A percentile compares a stretch with the other conserved stretches of the same genome.
Conservation (phyloP, 306 rosid species). For the Cicer chorassanicum region DNA sequence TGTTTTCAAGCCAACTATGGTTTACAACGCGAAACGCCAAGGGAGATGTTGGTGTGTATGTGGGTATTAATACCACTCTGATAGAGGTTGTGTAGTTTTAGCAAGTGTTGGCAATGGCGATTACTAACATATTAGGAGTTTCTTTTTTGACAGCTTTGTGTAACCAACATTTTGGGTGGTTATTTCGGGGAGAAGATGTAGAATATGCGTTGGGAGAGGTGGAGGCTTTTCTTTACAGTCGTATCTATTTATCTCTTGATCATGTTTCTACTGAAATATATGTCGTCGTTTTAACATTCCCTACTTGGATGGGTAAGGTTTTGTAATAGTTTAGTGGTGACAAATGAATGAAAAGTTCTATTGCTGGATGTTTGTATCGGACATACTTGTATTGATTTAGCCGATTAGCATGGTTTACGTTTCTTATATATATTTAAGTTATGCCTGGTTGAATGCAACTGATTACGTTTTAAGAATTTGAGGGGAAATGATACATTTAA, state of each 20-base stretch:
- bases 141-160: constrained; percentile 46
- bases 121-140: constrained; percentile 67
- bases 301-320: constrained; percentile 49
- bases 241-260: constrained; percentile 51
- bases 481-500: too few species aligned
- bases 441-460: not conserved
- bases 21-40: constrained; percentile 36
- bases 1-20: constrained; percentile 50
- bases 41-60: constrained; percentile 45
- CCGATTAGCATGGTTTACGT: not conserved
- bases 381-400: not conserved
- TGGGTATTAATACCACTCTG: constrained; percentile 56
- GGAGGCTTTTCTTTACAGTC: constrained; percentile 49
- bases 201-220: constrained; percentile 59
- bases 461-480: too few species aligned
- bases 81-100: constrained; percentile 60
- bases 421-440: not conserved
- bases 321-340: constrained; percentile 60
- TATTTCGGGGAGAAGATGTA: constrained; percentile 56
- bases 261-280: constrained; percentile 55
- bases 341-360: constrained; percentile 57
- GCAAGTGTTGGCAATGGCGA: constrained; percentile 58
- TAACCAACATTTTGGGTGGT: constrained; percentile 47
- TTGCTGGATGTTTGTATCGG: constrained; percentile 24
- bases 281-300: constrained; percentile 48